Conservation (phyloP, 169 alveolate genomes). For the Plasmodium berghei region DNA sequence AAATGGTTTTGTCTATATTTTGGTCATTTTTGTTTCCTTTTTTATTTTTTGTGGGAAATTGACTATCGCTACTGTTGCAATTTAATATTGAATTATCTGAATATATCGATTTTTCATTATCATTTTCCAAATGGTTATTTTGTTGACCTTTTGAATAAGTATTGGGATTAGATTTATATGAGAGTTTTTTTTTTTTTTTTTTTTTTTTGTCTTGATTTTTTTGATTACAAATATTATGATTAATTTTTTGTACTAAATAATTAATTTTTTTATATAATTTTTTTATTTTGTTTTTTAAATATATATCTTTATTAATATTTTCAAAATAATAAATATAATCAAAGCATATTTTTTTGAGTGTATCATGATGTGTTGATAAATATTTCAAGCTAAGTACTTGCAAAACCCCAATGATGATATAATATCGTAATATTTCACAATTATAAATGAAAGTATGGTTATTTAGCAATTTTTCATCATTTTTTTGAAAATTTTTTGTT, state of each 20-base stretch:
- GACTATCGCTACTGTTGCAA: neutral
- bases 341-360: constrained; percentile 61
- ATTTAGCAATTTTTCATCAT: neutral
- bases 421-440: constrained; percentile 70
- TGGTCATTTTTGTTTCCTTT: neutral
- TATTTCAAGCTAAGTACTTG: constrained; percentile 66
- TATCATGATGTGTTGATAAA: constrained; percentile 63
- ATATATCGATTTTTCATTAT: too few species aligned
- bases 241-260: constrained; percentile 51
- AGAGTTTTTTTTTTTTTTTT: too few species aligned
- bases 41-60: neutral
- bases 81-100: too few species aligned
- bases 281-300: constrained; percentile 17
- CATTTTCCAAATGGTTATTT: too few species aligned
- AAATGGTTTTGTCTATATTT: too few species aligned
- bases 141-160: too few species aligned
- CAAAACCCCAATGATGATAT: constrained; percentile 68
- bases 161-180: too few species aligned
- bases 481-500: neutral
- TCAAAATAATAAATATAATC: constrained; percentile 71
- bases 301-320: constrained; percentile 42
- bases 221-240: neutral
- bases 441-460: constrained; percentile 41
- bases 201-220: too few species aligned
- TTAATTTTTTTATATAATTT: constrained; percentile 36